Evolutionary conservation across 2,329 filamentous ascomycete species (phyloP), one percentile per base, ranked within the genome.

Genomic region (Paraconiothyrium sp.): DNA sequence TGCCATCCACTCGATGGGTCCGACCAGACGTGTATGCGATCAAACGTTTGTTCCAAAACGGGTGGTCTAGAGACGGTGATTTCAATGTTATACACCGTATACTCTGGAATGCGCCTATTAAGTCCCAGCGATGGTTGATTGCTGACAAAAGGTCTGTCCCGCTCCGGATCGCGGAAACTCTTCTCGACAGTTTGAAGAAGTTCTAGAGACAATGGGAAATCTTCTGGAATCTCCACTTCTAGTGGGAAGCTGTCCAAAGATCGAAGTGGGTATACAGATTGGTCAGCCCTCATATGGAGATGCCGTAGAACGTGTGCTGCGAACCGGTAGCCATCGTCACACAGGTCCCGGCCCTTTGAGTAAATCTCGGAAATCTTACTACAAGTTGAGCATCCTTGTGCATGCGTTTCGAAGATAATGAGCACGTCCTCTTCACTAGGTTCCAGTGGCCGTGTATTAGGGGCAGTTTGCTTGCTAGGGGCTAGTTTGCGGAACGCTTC

Each of bases 401-500:
- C 72, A 58, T 77, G 75, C 14, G 56, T 62, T 49, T 77, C 75
- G 37, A 76, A 77, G 1, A 47, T 55, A 1, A 67, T 64, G 1
- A 77, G 54, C 4, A 66, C 60, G 32, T 70, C 37, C 48, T 61
- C 58, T 54, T 67, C 66, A 11, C 32, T 41, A 39, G 44, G 13
- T 11, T 62, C 49, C 10, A 64, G 57, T 22, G 52, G 56, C n/a
- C 63, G 62, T 34, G 61, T 60, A 3, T 46, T 54, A 5, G 48
- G 24, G 11, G 48, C 32, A 24, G 67, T 57, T 43, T 68, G 58
- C 49, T 72, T 71, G n/a, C 65, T 64, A 27, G 67, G 64, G 14
- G 63, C 65, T 4, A 74, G 56, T n/a, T 63, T 72, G 10, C 67
- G 72, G 13, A 72, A 54, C 9, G 69, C 69, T 27, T 72, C 67